Conservation (phyloP, 2,329 filamentous ascomycete genomes). For the Exophiala calicioides region DNA sequence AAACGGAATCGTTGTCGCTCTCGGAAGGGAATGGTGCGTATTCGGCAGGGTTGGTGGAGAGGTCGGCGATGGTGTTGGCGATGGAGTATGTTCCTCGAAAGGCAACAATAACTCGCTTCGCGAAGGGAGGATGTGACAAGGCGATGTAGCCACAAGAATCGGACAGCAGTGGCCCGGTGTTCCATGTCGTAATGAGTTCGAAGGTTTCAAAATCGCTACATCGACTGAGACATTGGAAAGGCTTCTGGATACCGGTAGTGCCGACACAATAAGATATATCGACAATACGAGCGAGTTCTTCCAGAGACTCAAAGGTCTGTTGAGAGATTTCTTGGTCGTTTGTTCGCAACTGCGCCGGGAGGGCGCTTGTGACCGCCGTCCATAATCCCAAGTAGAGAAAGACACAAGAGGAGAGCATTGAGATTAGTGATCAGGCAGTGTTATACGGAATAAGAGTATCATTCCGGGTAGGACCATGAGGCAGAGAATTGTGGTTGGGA, state of each 20-base stretch:
- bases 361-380: conserved; percentile 10
- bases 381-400: conserved; percentile 12
- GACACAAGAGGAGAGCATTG: conserved; percentile 10
- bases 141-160: conserved; percentile 95
- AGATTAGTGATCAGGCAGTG: neutral
- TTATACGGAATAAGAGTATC: neutral
- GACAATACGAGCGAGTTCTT: conserved; percentile 85
- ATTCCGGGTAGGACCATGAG: neutral
- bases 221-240: conserved; percentile 81
- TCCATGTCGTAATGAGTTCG: conserved; percentile 80
- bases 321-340: conserved; percentile 50
- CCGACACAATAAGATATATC: conserved; percentile 96
- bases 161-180: conserved; percentile 80
- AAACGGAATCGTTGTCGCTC: conserved; percentile 36
- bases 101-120: conserved; percentile 73
- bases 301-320: conserved; percentile 74
- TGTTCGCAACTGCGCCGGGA: conserved; percentile 15
- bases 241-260: conserved; percentile 74
- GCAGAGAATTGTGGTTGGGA: neutral
- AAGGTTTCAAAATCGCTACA: conserved; percentile 81
- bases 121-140: conserved; percentile 68
- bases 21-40: conserved; percentile 79
- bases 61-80: conserved; percentile 84
- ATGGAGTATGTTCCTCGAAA: conserved; percentile 95
- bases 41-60: conserved; percentile 84